These are phyloP conservation scores for Trichoderma citrinoviride DNA, from an alignment of 2,329 filamentous ascomycete genomes.

Conservation along the genomic window DNA sequence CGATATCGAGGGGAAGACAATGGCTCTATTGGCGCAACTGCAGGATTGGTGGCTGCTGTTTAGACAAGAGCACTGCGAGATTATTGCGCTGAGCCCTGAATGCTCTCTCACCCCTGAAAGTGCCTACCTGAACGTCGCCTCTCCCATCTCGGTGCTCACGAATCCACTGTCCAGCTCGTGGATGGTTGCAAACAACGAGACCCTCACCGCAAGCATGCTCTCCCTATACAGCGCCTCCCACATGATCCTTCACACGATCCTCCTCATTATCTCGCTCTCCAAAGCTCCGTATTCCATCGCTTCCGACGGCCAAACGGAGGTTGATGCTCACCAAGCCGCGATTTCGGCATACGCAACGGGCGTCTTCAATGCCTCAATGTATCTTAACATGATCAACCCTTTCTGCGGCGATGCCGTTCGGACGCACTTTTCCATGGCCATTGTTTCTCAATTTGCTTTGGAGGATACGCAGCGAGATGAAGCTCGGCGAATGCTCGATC, in stretches of 20 bases:
- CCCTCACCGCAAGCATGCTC: slow-evolving; percentile 6
- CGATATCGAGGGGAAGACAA: neutral
- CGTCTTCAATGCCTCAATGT: neutral
- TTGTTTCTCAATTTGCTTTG: slow-evolving; percentile 9
- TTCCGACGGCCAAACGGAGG: neutral
- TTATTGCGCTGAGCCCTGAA: neutral
- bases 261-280: slow-evolving; percentile 8
- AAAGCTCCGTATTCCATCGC: neutral
- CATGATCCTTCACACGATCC: slow-evolving; percentile 8
- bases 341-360: neutral
- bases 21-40: neutral
- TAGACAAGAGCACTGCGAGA: neutral
- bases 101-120: neutral
- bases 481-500: neutral
- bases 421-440: neutral
- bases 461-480: slow-evolving; percentile 14
- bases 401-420: slow-evolving; percentile 14
- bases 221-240: slow-evolving; percentile 5
- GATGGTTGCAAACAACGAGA: slow-evolving; percentile 10
- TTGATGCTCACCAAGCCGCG: neutral
- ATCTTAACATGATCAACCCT: slow-evolving; percentile 5
- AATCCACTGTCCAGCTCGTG: neutral
- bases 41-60: neutral
- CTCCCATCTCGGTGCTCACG: neutral
- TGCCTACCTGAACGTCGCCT: neutral